These are phyloP conservation scores for Pyrus bretschneideri DNA, from an alignment of 306 rosid genomes.

Conservation along the genomic window DNA sequence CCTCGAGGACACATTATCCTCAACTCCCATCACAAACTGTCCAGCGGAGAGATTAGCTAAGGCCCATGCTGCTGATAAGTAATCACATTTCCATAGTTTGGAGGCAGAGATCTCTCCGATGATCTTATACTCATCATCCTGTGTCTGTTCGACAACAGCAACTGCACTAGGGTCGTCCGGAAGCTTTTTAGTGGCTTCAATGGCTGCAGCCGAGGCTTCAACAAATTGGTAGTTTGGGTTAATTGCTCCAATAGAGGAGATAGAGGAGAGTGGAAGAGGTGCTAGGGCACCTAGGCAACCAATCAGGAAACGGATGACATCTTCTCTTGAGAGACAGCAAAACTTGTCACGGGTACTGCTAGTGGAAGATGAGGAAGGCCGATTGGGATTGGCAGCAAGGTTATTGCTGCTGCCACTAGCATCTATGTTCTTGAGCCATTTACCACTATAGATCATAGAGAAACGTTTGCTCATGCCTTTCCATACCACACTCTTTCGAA, in stretches of 20 bases:
- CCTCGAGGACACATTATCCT: conserved; percentile 59
- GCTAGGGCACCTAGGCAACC: conserved; percentile 98
- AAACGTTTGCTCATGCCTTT: conserved; percentile 98
- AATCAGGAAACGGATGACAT: conserved; percentile 85
- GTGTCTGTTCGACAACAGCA: conserved; percentile 57
- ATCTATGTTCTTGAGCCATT: conserved; percentile 80
- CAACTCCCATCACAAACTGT: conserved; percentile 97
- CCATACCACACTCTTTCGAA: conserved; percentile 78
- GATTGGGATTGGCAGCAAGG: conserved; percentile 34
- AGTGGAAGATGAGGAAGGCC: conserved; percentile 51
- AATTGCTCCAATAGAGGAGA: conserved; percentile 62
- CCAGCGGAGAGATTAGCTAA: conserved; percentile 82
- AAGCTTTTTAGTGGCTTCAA: conserved; percentile 48
- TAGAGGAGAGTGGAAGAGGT: conserved; percentile 88
- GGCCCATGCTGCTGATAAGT: conserved; percentile 88
- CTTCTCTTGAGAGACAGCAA: conserved; percentile 94
- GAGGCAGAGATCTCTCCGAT: conserved; percentile 91
- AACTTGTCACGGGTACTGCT: conserved; percentile 40
- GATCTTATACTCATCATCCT: conserved; percentile 53
- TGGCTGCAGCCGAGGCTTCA: conserved; percentile 65
- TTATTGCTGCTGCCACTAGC: conserved; percentile 50
- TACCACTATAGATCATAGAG: conserved; percentile 79
- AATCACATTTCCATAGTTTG: conserved; percentile 92
- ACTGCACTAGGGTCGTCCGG: conserved; percentile 73
- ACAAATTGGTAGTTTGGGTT: conserved; percentile 61